phyloP scores from a whole-genome alignment of 2,329 filamentous ascomycete species.

The Septoria linicola region DNA sequence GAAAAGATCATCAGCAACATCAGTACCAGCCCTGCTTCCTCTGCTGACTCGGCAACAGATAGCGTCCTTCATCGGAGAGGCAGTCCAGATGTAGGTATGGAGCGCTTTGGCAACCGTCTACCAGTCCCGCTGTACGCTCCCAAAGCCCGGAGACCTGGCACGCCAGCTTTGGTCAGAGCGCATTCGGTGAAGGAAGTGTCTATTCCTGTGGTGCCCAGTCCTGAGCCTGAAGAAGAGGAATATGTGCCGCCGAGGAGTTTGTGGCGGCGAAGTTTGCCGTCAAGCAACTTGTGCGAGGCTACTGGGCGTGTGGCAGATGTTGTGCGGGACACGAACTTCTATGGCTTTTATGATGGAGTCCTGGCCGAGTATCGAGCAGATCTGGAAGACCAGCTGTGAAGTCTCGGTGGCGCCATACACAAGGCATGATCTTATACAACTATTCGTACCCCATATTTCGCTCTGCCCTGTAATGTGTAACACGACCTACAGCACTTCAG shows the following conservation, averaged over 20 bases:
- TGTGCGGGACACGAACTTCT: conserved; percentile 26
- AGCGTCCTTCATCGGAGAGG: not conserved
- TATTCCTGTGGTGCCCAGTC: not conserved
- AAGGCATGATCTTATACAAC: no score
- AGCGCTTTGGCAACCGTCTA: conserved; percentile 1
- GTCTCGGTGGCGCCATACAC: no score
- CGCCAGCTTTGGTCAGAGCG: conserved; percentile 10
- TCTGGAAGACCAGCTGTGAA: not conserved
- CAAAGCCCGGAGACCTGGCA: conserved; percentile 9
- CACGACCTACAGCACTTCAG: no score
- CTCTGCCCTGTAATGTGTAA: no score
- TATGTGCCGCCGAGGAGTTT: conserved; percentile 17
- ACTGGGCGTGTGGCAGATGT: conserved; percentile 4
- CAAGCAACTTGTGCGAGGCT: conserved; percentile 1
- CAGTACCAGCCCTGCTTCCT: not conserved
- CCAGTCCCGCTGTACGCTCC: conserved; percentile 6
- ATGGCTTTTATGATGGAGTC: conserved; percentile 30
- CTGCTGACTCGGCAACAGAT: not conserved
- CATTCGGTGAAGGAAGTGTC: conserved; percentile 5
- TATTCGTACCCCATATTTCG: no score
- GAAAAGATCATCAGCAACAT: not conserved
- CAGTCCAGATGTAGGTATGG: conserved; percentile 11
- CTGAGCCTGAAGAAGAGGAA: conserved; percentile 7
- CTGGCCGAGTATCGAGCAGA: conserved; percentile 20
- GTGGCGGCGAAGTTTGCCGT: conserved; percentile 17